phyloP scores from a whole-genome alignment of 768 basidiomycete species.

The Kwoniella botswanensis region DNA sequence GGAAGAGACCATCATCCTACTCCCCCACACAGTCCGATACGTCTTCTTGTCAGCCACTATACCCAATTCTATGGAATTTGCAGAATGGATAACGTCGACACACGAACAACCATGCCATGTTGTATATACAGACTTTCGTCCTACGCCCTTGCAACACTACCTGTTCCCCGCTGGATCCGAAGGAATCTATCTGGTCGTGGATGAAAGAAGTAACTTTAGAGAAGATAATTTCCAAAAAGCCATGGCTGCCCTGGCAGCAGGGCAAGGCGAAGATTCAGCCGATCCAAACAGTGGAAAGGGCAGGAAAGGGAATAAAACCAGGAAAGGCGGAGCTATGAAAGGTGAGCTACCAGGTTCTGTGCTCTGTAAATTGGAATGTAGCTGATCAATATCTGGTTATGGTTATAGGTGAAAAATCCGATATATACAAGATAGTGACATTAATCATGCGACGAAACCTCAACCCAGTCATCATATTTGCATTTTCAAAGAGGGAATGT shows the following conservation, averaged over 20 bases:
- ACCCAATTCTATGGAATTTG: conserved; percentile 99
- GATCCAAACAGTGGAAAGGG: conserved; percentile 83
- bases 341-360: conserved; percentile 62
- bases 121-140: conserved; percentile 98
- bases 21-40: conserved; percentile 94
- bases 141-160: conserved; percentile 96
- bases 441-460: conserved; percentile 98
- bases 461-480: conserved; percentile 97
- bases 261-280: conserved; percentile 86
- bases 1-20: conserved; percentile 86
- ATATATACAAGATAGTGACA: conserved; percentile 95
- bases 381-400: conserved; percentile 3
- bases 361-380: background rate
- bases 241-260: conserved; percentile 89
- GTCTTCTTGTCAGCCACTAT: conserved; percentile 99
- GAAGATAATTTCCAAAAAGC: conserved; percentile 98
- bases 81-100: conserved; percentile 97
- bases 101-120: conserved; percentile 99
- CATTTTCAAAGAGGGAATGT: conserved; percentile 97
- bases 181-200: conserved; percentile 97
- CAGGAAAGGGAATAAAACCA: conserved; percentile 89
- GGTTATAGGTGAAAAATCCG: conserved; percentile 63
- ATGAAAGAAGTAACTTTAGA: conserved; percentile 94
- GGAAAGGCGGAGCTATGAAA: conserved; percentile 91
- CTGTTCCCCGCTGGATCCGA: conserved; percentile 96